phyloP scores from a whole-genome alignment of 176 grass and related monocot genomes.

The Oryza rufipogon region DNA sequence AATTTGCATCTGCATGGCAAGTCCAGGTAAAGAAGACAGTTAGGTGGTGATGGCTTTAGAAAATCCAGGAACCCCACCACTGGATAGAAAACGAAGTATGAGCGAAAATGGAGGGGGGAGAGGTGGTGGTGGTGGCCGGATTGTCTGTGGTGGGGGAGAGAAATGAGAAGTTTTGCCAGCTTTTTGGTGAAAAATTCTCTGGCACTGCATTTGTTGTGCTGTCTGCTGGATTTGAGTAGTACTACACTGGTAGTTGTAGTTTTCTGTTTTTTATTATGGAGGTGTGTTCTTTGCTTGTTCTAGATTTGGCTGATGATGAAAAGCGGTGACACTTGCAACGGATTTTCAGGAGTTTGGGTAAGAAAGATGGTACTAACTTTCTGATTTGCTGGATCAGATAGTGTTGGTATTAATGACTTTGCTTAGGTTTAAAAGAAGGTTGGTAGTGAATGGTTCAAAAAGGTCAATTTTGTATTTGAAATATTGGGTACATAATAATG shows the following conservation, averaged over 20 bases:
- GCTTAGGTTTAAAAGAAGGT: neutral
- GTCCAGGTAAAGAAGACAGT: slow-evolving; percentile 33
- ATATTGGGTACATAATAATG: neutral
- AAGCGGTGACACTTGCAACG: neutral
- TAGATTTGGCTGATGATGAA: slow-evolving; percentile 10
- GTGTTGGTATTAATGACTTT: neutral
- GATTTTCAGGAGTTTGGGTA: slow-evolving; percentile 20
- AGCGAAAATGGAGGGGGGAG: neutral
- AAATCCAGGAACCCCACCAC: slow-evolving; percentile 39
- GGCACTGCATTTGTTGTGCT: slow-evolving; percentile 18
- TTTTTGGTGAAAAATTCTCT: slow-evolving; percentile 44
- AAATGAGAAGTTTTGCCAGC: neutral
- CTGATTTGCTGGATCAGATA: neutral
- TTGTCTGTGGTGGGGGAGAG: slow-evolving; percentile 31
- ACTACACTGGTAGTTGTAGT: neutral
- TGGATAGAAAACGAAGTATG: slow-evolving; percentile 28
- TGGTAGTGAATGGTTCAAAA: neutral
- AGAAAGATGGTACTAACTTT: neutral
- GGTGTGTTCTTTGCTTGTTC: neutral
- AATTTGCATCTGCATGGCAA: slow-evolving; percentile 1
- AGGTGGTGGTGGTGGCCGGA: slow-evolving; percentile 11
- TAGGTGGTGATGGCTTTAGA: slow-evolving; percentile 41
- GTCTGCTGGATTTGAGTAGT: slow-evolving; percentile 38
- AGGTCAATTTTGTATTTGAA: neutral
- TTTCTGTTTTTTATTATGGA: slow-evolving; percentile 22